Percentiles rank a stretch among this genome's conserved stretches.
phyloP scores from a whole-genome alignment of 2,329 filamentous ascomycete species.

The Cadophora malorum region DNA sequence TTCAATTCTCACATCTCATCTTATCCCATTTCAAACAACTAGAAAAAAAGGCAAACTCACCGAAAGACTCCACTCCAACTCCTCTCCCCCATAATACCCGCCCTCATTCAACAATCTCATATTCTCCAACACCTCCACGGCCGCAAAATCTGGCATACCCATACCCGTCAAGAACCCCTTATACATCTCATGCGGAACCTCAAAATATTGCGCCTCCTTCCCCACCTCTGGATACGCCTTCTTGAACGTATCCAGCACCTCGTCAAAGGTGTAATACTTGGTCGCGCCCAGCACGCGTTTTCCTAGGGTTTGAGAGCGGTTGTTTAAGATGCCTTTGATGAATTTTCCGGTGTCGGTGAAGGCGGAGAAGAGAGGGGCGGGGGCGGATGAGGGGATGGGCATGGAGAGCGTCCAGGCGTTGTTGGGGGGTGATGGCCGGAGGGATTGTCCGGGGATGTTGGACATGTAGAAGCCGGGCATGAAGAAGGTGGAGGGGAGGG shows the following conservation, averaged over 20 bases:
- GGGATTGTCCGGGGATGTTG: neutral
- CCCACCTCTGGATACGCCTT: neutral
- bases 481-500: neutral
- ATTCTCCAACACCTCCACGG: neutral
- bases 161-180: neutral
- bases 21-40: neutral
- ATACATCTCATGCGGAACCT: neutral
- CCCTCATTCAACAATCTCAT: neutral
- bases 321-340: neutral
- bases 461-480: neutral
- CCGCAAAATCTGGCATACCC: neutral
- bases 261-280: neutral
- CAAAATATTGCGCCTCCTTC: neutral
- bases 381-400: neutral
- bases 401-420: neutral
- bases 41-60: neutral
- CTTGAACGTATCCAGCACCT: neutral
- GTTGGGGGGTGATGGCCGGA: neutral
- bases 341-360: neutral
- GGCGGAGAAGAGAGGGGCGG: neutral
- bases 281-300: neutral
- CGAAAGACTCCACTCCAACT: neutral
- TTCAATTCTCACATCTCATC: neutral
- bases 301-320: neutral
- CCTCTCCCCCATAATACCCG: neutral